Base-by-base conservation (phyloP, 768 basidiomycete species). In the Zangia roseola region DNA sequence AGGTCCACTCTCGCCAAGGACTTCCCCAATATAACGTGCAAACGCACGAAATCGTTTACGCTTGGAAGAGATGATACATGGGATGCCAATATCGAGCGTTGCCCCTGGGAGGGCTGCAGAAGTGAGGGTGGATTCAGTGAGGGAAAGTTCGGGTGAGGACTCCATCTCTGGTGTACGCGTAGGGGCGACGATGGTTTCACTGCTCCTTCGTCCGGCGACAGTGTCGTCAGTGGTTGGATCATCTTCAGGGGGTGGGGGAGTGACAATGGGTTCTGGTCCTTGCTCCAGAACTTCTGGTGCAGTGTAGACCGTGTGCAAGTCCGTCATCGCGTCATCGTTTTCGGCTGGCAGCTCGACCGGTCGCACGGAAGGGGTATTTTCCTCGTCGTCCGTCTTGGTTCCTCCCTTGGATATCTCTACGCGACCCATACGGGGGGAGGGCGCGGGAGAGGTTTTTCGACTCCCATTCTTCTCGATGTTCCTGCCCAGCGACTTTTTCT, bases 11-110 rank as follows among this genome's bases (percentile, higher is more conserved):
- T 92, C 88, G 31, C 91, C 92, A 41, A 80, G 76, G 2, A 94
- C 83, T 61, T 91, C 89, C 6, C 88, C 92, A 43, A 94, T 91
- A 63, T 94, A 94, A 5, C 91, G 74, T 19, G 91, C 92, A 59
- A 83, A 86, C 1, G 92, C 92, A 42, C 87, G 84, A 77, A 94
- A 91, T 9, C 90, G 80, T 53, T 86, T 84, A 31, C 87, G 79
- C 63, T 89, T 88, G 35, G 84, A 86, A 3, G 88, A 81, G 54
- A 94, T 87, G 64, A 94, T 91, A 70, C 92, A 94, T 0, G 92
- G 90, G 28, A 94, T 94, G 9, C 91, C 91, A 23, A 93, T 83
- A 30, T 89, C 86, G 30, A 94, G 79, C 10, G 83, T 88, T 3
- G 84, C 82, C 1, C 91, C 91, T 9, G 53, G 52, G 4, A 56